Conservation (phyloP, 768 basidiomycete genomes). For the Boletus rubroflammeus region DNA sequence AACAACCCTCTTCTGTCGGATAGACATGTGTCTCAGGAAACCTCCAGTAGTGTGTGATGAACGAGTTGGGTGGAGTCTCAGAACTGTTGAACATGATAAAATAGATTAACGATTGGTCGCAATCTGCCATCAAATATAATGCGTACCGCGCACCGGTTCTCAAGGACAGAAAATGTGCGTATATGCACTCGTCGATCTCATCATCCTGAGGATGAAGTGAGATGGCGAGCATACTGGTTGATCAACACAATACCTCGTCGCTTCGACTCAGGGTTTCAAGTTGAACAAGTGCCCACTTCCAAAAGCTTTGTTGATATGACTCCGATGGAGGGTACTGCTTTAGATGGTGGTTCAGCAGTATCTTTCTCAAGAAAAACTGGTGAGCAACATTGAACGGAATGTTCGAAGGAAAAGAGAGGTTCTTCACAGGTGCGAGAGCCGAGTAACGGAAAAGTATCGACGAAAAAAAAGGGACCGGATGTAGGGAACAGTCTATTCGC, state of each 20-base stretch:
- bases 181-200: constrained; percentile 65
- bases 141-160: constrained; percentile 32
- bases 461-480: constrained; percentile 30
- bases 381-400: constrained; percentile 43
- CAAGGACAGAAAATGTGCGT: constrained; percentile 56
- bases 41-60: constrained; percentile 64
- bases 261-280: constrained; percentile 44
- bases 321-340: constrained; percentile 56
- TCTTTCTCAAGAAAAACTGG: constrained; percentile 46
- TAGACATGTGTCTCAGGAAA: not conserved
- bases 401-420: constrained; percentile 39
- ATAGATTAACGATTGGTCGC: not conserved
- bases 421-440: constrained; percentile 44
- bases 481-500: not conserved
- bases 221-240: not conserved
- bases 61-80: constrained; percentile 42
- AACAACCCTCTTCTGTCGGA: constrained; percentile 11
- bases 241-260: constrained; percentile 44
- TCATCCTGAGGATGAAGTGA: constrained; percentile 37
- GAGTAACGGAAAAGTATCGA: constrained; percentile 50
- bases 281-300: constrained; percentile 64
- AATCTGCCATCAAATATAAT: not conserved
- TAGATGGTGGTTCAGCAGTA: constrained; percentile 55
- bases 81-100: constrained; percentile 15
- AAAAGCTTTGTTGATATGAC: constrained; percentile 62